Conservation (phyloP, 1,139 yeast genomes). For the Kazachstania sp. region DNA sequence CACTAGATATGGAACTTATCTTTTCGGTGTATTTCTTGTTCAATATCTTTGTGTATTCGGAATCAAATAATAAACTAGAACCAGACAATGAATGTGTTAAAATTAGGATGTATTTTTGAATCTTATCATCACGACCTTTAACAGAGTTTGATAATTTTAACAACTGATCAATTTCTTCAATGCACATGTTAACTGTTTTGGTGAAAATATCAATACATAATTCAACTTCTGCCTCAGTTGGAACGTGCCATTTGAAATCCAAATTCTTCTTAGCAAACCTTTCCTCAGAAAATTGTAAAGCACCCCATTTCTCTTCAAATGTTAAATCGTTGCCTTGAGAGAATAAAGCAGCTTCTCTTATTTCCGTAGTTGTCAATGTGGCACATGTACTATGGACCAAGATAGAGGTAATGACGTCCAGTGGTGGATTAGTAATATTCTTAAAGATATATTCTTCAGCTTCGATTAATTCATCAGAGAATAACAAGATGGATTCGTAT, state of each 20-base stretch:
- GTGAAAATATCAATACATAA: conserved; percentile 58
- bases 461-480: conserved; percentile 41
- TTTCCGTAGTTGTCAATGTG: conserved; percentile 54
- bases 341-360: conserved; percentile 49
- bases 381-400: conserved; percentile 60
- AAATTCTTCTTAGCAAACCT: conserved; percentile 39
- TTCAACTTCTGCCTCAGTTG: conserved; percentile 46
- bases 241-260: conserved; percentile 68
- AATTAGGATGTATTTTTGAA: conserved; percentile 49
- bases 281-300: conserved; percentile 46
- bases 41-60: conserved; percentile 34
- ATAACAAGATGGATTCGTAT: conserved; percentile 40
- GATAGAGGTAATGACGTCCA: conserved; percentile 37
- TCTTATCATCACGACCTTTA: conserved; percentile 37
- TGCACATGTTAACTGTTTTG: conserved; percentile 39
- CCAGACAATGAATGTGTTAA: conserved; percentile 65
- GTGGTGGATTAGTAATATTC: conserved; percentile 60
- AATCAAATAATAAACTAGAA: conserved; percentile 59
- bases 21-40: background rate
- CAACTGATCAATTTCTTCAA: conserved; percentile 37
- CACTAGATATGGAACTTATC: background rate
- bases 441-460: conserved; percentile 48
- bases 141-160: conserved; percentile 29
- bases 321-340: conserved; percentile 33
- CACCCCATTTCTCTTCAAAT: conserved; percentile 62